Evolutionary conservation across 2,329 filamentous ascomycete species (phyloP).

Genomic region (Alternaria atra): DNA sequence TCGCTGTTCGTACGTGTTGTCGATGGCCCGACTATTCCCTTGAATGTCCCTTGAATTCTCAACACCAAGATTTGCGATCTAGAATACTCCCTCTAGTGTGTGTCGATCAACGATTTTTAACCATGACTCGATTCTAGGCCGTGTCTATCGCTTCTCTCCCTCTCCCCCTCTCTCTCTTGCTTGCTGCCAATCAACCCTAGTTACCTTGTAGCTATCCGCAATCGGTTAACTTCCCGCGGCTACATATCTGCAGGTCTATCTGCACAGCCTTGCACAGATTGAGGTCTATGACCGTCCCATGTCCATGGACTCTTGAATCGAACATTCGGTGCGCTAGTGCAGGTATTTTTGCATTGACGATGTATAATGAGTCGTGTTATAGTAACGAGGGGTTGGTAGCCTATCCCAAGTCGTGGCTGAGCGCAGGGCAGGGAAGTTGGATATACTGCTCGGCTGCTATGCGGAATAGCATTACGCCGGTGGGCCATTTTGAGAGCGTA

Average conservation of each 20-base stretch:
- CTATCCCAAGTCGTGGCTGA: conserved; percentile 4
- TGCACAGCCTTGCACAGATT: conserved; percentile 20
- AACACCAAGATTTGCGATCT: conserved; percentile 9
- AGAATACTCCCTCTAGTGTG: conserved; percentile 8
- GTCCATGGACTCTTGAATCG: conserved; percentile 17
- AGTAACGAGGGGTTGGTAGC: conserved; percentile 1
- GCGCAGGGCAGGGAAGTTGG: conserved; percentile 3
- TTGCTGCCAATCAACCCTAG: conserved; percentile 10
- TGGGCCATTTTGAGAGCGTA: conserved; percentile 5
- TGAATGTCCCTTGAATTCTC: neutral
- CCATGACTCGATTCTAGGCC: conserved; percentile 12
- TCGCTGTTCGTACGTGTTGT: neutral
- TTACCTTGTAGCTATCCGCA: conserved; percentile 11
- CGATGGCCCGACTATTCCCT: neutral
- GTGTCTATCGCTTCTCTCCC: neutral
- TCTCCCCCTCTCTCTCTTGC: neutral
- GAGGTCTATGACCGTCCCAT: conserved; percentile 17
- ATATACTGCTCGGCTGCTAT: conserved; percentile 4
- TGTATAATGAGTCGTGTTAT: neutral
- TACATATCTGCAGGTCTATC: conserved; percentile 24
- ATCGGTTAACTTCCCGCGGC: conserved; percentile 23
- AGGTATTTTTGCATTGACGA: conserved; percentile 4
- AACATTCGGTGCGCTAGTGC: conserved; percentile 22
- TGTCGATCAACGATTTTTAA: conserved; percentile 4
- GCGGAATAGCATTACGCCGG: conserved; percentile 13